Evolutionary conservation across 176 grass and related monocot genomes (phyloP).

Genomic region (Carex scoparia): DNA sequence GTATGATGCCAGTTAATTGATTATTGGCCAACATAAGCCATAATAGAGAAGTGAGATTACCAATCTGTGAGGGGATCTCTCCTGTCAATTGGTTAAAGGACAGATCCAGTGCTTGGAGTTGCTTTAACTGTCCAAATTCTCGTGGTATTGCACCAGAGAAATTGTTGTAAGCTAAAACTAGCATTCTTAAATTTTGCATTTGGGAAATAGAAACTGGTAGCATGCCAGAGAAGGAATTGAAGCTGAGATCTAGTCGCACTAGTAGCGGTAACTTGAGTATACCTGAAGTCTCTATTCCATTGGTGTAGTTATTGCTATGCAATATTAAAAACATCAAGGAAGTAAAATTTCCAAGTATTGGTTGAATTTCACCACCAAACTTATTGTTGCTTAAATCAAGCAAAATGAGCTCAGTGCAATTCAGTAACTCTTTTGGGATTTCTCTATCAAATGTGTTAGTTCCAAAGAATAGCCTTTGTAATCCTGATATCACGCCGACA

Average conservation of each 20-base stretch:
- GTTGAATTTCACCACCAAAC: constrained; percentile 61
- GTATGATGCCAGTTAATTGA: constrained; percentile 57
- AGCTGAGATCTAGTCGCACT: constrained; percentile 64
- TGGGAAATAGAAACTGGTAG: constrained; percentile 41
- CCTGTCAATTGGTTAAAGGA: constrained; percentile 54
- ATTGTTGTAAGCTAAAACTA: constrained; percentile 56
- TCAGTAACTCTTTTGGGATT: constrained; percentile 50
- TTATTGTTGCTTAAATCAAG: constrained; percentile 62
- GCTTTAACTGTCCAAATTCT: constrained; percentile 38
- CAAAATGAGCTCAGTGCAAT: constrained; percentile 50
- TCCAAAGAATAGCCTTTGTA: constrained; percentile 53
- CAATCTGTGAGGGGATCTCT: constrained; percentile 43
- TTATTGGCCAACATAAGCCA: constrained; percentile 93
- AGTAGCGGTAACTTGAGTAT: constrained; percentile 53
- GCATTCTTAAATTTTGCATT: constrained; percentile 59
- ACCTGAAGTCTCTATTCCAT: constrained; percentile 62
- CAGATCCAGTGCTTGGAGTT: constrained; percentile 71
- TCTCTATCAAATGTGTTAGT: constrained; percentile 39
- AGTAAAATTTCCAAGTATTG: constrained; percentile 43
- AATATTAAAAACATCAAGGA: constrained; percentile 50
- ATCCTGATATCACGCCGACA: constrained; percentile 42
- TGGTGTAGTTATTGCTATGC: constrained; percentile 56
- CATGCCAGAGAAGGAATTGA: constrained; percentile 51
- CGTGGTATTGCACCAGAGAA: constrained; percentile 54
- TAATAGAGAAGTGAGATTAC: constrained; percentile 79